Percentiles rank a stretch among this genome's conserved stretches.
Evolutionary conservation across 441 rosid species (phyloP).

Genomic region (Pelargonium myrrhifolium): DNA sequence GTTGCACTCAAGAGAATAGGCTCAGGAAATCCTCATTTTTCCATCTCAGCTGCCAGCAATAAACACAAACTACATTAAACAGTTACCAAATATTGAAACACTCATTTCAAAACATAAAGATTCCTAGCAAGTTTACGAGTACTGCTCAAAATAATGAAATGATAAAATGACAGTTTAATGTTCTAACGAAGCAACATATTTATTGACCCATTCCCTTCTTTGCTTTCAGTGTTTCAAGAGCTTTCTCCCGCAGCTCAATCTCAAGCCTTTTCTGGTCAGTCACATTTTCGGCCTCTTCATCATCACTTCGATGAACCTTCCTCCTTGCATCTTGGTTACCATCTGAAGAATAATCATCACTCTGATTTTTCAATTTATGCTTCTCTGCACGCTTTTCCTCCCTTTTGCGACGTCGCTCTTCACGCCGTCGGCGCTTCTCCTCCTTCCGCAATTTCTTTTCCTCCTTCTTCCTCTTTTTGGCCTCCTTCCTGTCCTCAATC

Average conservation of each 20-base stretch:
- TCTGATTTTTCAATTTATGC: conserved; percentile 44
- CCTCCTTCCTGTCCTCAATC: conserved; percentile 67
- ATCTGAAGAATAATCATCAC: conserved; percentile 44
- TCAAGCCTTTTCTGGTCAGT: conserved; percentile 78
- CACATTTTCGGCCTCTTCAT: conserved; percentile 30
- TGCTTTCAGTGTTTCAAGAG: conserved; percentile 88
- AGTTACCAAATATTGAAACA: conserved; percentile 24
- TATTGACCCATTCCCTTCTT: conserved; percentile 70
- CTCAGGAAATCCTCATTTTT: conserved; percentile 76
- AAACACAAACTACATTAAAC: conserved; percentile 28
- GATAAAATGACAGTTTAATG: conserved; percentile 24
- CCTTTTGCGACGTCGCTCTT: conserved; percentile 66
- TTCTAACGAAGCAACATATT: conserved; percentile 23
- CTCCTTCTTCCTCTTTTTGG: conserved; percentile 78
- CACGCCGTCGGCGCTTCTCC: conserved; percentile 69
- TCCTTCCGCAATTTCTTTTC: conserved; percentile 80
- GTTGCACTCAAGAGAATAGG: conserved; percentile 70
- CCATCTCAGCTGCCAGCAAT: conserved; percentile 82
- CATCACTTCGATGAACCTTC: conserved; percentile 31
- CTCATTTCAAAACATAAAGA: conserved; percentile 12
- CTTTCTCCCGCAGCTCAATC: conserved; percentile 87
- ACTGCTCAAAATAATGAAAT: conserved; percentile 19
- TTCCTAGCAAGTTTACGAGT: conserved; percentile 19
- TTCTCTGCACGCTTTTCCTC: conserved; percentile 73
- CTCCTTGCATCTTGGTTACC: conserved; percentile 34